Evolutionary conservation across 805 yeast species (phyloP).

Genomic region (Wilhelminamyces savonicus): DNA sequence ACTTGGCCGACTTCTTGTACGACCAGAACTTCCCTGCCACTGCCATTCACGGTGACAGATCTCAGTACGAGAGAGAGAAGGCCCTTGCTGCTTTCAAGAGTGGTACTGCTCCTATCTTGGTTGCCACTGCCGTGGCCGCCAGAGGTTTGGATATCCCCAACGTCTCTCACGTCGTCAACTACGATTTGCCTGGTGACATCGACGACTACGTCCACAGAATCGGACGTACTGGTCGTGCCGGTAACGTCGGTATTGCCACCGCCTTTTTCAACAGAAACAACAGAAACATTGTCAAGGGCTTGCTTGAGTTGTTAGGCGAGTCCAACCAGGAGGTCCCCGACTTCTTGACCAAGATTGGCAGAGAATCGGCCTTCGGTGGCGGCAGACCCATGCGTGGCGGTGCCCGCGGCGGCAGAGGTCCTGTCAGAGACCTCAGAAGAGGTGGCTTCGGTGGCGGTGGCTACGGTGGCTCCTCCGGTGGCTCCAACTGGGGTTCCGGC

Average conservation of each 20-base stretch:
- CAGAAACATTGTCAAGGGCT: constrained; percentile 80
- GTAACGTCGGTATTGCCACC: constrained; percentile 97
- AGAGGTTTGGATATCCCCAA: constrained; percentile 99
- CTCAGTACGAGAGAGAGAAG: constrained; percentile 96
- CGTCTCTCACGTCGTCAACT: constrained; percentile 95
- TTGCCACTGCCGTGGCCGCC: constrained; percentile 99
- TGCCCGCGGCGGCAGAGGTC: constrained; percentile 34
- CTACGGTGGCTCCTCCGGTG: constrained; percentile 25
- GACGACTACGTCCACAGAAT: constrained; percentile 99
- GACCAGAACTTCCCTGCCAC: constrained; percentile 92
- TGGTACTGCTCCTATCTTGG: constrained; percentile 90
- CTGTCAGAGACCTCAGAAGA: constrained; percentile 49
- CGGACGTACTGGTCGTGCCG: constrained; percentile 99
- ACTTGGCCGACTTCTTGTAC: constrained; percentile 85
- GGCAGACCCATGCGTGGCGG: constrained; percentile 21
- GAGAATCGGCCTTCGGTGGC: constrained; percentile 61
- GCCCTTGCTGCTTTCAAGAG: constrained; percentile 91
- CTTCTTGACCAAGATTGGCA: constrained; percentile 72
- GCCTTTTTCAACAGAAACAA: constrained; percentile 97
- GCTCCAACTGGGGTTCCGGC: constrained; percentile 13
- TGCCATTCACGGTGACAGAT: constrained; percentile 98
- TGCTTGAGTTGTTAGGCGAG: constrained; percentile 81
- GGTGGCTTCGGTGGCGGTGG: constrained; percentile 27
- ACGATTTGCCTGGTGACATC: constrained; percentile 92
- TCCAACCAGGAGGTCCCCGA: constrained; percentile 97